phyloP scores from a whole-genome alignment of 1,284 basidiomycete species.

The Phylloporus sp. region DNA sequence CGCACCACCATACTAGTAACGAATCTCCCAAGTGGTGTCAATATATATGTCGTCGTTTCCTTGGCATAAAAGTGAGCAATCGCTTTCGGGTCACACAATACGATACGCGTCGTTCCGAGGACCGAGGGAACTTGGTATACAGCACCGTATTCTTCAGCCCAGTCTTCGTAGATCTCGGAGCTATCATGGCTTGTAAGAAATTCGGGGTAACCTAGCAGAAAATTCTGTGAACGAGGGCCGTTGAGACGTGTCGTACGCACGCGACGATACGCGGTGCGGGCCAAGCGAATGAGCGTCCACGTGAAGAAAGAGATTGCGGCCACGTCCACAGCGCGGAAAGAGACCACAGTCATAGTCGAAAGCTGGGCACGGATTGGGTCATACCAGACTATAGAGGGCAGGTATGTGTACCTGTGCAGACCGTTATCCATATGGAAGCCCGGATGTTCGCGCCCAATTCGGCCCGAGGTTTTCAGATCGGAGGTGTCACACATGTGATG shows the following conservation, averaged over 20 bases:
- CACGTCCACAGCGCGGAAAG: constrained; percentile 6
- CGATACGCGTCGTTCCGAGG: constrained; percentile 51
- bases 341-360: too few species aligned
- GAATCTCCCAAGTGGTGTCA: constrained; percentile 46
- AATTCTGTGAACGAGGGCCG: constrained; percentile 45
- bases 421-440: too few species aligned
- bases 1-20: constrained; percentile 57
- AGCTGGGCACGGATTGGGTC: background rate
- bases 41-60: constrained; percentile 51
- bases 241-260: constrained; percentile 36
- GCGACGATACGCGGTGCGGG: constrained; percentile 13
- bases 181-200: constrained; percentile 41
- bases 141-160: constrained; percentile 57
- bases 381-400: background rate
- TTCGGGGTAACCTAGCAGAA: constrained; percentile 48
- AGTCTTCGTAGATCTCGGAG: constrained; percentile 46
- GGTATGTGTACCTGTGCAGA: background rate
- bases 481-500: too few species aligned
- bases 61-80: constrained; percentile 60
- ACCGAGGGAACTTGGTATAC: constrained; percentile 53
- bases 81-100: constrained; percentile 66
- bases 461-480: too few species aligned
- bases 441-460: too few species aligned
- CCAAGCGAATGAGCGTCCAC: constrained; percentile 26
- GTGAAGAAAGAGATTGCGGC: constrained; percentile 26